Evolutionary conservation across 1,284 basidiomycete genomes (phyloP).

Genomic region (Lentinus polychrous): DNA sequence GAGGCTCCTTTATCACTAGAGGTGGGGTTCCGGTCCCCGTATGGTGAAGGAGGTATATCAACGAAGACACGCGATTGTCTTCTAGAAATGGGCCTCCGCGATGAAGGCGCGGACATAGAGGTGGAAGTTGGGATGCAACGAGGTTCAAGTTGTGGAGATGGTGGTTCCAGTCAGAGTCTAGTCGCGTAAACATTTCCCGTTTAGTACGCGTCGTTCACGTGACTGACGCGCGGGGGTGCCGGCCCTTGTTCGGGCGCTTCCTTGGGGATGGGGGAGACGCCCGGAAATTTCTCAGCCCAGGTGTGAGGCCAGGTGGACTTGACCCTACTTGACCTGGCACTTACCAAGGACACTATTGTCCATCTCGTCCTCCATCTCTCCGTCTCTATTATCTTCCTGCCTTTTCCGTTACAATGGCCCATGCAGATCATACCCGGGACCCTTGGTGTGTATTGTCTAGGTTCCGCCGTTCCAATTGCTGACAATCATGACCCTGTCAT

Average conservation of each 20-base stretch:
- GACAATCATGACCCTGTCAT: constrained; percentile 8
- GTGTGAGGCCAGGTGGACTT: not conserved
- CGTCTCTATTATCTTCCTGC: constrained; percentile 14
- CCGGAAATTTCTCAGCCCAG: constrained; percentile 12
- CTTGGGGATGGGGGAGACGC: not conserved
- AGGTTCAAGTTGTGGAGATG: constrained; percentile 10
- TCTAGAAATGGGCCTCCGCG: constrained; percentile 18
- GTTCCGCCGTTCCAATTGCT: constrained; percentile 1
- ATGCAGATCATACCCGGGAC: constrained; percentile 90
- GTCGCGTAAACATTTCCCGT: constrained; percentile 21
- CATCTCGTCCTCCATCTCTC: constrained; percentile 7
- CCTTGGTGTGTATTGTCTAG: constrained; percentile 58
- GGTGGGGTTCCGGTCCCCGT: constrained; percentile 19
- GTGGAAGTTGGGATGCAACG: not conserved
- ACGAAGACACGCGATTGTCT: constrained; percentile 47
- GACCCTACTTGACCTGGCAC: constrained; percentile 1
- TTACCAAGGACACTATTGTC: constrained; percentile 2
- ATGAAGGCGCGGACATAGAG: constrained; percentile 17
- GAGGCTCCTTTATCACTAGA: not conserved
- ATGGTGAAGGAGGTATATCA: constrained; percentile 47
- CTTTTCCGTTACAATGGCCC: constrained; percentile 47
- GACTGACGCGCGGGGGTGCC: constrained; percentile 11
- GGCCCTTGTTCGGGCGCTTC: constrained; percentile 5
- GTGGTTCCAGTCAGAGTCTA: constrained; percentile 20
- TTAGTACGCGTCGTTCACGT: constrained; percentile 23